Conservation (phyloP, 2,329 filamentous ascomycete species). For the Thielaviopsis cerberus region DNA sequence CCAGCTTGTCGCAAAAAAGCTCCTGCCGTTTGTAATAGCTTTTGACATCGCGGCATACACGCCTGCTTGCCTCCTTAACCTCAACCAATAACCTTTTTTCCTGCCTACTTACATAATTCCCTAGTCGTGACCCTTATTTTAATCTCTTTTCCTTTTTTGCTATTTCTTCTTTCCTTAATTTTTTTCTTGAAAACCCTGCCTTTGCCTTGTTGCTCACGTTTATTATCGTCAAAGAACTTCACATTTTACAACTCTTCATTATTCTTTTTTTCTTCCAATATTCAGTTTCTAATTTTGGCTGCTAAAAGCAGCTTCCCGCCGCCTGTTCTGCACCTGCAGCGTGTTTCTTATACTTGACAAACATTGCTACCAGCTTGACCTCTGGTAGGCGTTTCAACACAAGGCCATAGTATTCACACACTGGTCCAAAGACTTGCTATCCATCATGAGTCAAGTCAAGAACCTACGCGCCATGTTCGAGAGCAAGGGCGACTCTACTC, state of each 20-base stretch:
- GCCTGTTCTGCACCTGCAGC: neutral
- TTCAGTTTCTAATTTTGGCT: neutral
- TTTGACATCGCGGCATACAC: neutral
- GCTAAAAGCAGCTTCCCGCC: neutral
- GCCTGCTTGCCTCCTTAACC: neutral
- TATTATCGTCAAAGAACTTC: neutral
- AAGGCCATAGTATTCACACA: neutral
- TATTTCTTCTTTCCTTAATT: neutral
- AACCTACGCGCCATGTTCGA: constrained; percentile 69
- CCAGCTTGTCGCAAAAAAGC: no score
- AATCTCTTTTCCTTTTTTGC: neutral
- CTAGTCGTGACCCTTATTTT: neutral
- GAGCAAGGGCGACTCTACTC: constrained; percentile 46
- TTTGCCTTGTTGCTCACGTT: neutral
- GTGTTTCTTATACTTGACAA: neutral
- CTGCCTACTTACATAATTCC: neutral
- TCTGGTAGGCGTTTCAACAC: neutral
- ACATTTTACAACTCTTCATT: neutral
- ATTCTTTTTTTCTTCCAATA: neutral
- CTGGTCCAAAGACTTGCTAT: constrained; percentile 11
- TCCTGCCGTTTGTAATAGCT: no score
- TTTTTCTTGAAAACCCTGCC: neutral
- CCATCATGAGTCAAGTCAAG: constrained; percentile 47
- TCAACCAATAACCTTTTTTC: neutral
- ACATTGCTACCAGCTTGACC: neutral